A percentile compares a stretch with the other conserved stretches of the same genome.
Conservation (phyloP, 2,329 filamentous ascomycete species). For the Cordyceps javanica region DNA sequence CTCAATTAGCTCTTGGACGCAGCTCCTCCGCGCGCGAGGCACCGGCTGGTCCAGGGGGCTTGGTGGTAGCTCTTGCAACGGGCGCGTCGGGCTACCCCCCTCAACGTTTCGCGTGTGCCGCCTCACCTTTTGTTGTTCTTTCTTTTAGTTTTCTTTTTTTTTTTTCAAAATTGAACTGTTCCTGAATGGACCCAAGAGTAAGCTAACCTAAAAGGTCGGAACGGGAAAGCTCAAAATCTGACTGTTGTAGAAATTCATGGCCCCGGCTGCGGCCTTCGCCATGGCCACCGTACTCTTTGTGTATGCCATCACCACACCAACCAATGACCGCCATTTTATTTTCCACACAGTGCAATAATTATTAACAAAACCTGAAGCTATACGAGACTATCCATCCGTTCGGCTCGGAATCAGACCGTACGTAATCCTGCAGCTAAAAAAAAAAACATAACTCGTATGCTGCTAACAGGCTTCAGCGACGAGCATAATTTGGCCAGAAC, state of each 20-base stretch:
- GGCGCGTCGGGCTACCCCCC: neutral
- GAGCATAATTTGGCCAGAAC: no score
- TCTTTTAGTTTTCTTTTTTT: neutral
- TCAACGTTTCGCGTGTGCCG: no score
- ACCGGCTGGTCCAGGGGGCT: neutral
- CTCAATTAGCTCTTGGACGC: neutral
- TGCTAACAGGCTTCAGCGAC: neutral
- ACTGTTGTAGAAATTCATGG: slow-evolving; percentile 37
- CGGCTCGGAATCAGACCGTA: slow-evolving; percentile 30
- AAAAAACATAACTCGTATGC: no score
- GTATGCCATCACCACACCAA: slow-evolving; percentile 23
- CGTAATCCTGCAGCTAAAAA: neutral
- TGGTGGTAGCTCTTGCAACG: no score
- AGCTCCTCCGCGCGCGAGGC: neutral
- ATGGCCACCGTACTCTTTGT: slow-evolving; percentile 48
- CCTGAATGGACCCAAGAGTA: neutral
- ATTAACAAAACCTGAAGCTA: slow-evolving; percentile 23
- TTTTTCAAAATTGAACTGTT: neutral
- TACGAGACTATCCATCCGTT: slow-evolving; percentile 35
- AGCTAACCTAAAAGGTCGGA: neutral
- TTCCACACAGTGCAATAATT: neutral
- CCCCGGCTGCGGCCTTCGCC: slow-evolving; percentile 46
- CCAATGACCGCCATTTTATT: slow-evolving; percentile 15
- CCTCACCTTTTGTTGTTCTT: neutral
- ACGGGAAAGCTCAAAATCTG: neutral